A percentile compares a stretch with the other conserved stretches of the same genome.
phyloP scores from a whole-genome alignment of 495 filamentous ascomycete genomes.

The Trichocladium uniseriatum region DNA sequence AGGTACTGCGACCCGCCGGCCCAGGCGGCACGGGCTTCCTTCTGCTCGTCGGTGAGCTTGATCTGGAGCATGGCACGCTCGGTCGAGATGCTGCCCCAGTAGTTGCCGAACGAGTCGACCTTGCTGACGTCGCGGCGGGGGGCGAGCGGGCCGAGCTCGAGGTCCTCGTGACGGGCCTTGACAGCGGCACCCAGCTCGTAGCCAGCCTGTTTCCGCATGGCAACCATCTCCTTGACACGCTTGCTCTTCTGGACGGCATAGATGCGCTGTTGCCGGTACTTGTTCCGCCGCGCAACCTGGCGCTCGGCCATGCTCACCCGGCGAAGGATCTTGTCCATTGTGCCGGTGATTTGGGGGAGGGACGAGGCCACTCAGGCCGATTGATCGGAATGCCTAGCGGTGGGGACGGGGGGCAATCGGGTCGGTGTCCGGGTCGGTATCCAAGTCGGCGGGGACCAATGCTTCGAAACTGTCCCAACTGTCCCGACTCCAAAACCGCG shows the following conservation, averaged over 20 bases:
- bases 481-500: neutral
- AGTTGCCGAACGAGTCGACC: constrained; percentile 27
- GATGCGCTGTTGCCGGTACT: constrained; percentile 27
- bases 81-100: constrained; percentile 20
- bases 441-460: neutral
- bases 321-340: constrained; percentile 69
- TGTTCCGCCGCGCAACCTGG: constrained; percentile 45
- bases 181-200: constrained; percentile 23
- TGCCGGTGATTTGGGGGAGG: constrained; percentile 8
- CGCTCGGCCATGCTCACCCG: constrained; percentile 58
- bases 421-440: neutral
- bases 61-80: constrained; percentile 21
- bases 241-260: constrained; percentile 29
- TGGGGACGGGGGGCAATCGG: neutral
- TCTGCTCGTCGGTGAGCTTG: constrained; percentile 14
- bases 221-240: constrained; percentile 14
- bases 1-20: constrained; percentile 46
- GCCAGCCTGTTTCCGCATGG: neutral
- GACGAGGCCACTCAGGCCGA: neutral
- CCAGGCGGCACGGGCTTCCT: constrained; percentile 32
- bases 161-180: constrained; percentile 51
- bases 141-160: constrained; percentile 63
- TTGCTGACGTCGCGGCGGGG: constrained; percentile 57
- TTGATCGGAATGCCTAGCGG: neutral
- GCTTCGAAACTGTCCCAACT: no score